These are phyloP conservation scores for Malus hybrid DNA, from an alignment of 331 rosid species.

Conservation along the genomic window DNA sequence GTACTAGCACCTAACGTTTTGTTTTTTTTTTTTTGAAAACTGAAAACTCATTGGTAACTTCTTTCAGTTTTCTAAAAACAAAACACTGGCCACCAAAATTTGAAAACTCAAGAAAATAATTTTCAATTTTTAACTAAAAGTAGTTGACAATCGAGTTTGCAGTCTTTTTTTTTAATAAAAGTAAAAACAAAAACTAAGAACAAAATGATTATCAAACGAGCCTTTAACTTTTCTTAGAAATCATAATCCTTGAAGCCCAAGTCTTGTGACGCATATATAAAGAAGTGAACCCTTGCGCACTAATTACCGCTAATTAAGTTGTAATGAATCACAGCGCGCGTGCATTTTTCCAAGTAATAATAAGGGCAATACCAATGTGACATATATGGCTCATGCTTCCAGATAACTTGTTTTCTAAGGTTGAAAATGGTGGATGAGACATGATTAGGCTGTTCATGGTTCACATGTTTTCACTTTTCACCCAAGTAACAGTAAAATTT, in stretches of 20 bases:
- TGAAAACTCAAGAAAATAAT: background rate
- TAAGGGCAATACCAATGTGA: conserved; percentile 22
- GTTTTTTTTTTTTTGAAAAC: no score
- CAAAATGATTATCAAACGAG: no score
- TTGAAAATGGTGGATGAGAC: background rate
- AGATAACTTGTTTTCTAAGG: conserved; percentile 18
- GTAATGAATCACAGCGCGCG: conserved; percentile 42
- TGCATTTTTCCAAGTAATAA: conserved; percentile 29
- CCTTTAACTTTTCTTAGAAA: no score
- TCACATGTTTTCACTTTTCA: background rate
- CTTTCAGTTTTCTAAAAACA: background rate
- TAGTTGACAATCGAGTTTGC: no score
- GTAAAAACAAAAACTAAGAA: no score
- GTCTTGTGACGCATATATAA: no score
- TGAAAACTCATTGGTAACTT: background rate
- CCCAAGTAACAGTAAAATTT: background rate
- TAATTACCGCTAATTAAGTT: conserved; percentile 18
- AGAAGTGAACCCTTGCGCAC: background rate
- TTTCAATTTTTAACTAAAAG: no score
- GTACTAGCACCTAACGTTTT: no score
- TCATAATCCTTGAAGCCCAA: no score
- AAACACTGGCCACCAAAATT: no score
- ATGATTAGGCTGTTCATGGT: conserved; percentile 6
- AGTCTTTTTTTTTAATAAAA: no score
- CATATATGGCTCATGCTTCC: conserved; percentile 21